Conservation (phyloP, 2,329 filamentous ascomycete species). For the Elsinoe australis region DNA sequence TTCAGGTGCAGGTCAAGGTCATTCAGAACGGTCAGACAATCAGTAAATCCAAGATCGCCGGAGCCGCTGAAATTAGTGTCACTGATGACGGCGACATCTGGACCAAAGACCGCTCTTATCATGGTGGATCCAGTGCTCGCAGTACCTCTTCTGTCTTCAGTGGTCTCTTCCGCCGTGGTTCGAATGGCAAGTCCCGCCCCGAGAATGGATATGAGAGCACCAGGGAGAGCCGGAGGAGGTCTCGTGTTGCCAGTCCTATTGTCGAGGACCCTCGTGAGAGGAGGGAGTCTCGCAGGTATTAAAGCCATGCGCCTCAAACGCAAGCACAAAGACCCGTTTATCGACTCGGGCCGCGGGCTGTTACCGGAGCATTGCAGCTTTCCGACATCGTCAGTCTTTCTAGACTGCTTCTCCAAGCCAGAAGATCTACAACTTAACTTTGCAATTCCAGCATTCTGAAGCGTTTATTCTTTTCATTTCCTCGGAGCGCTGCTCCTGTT, state of each 20-base stretch:
- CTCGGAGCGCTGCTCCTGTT: too few relatives aligned
- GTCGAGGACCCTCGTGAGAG: slow-evolving; percentile 1
- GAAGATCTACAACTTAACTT: not conserved
- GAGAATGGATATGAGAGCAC: not conserved
- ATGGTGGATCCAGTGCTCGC: not conserved
- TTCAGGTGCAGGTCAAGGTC: slow-evolving; percentile 10
- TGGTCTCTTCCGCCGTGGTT: slow-evolving; percentile 7
- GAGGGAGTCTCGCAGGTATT: slow-evolving; percentile 3
- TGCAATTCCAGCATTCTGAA: not conserved
- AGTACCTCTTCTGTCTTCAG: slow-evolving; percentile 11
- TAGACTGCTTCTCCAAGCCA: too few relatives aligned
- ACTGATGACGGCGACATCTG: slow-evolving; percentile 2
- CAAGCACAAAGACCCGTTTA: too few relatives aligned
- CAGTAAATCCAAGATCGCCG: slow-evolving; percentile 3
- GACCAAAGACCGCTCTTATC: not conserved
- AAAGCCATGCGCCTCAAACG: not conserved
- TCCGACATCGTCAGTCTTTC: too few relatives aligned
- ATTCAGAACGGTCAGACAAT: slow-evolving; percentile 5
- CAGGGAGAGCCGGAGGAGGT: slow-evolving; percentile 9
- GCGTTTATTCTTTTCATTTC: too few relatives aligned
- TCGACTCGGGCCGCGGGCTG: too few relatives aligned
- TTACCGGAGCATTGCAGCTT: not conserved
- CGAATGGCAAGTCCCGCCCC: not conserved
- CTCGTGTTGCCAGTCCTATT: slow-evolving; percentile 10
- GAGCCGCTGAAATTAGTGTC: not conserved